Conservation (phyloP, 768 basidiomycete genomes). For the Ramaria sp. region DNA sequence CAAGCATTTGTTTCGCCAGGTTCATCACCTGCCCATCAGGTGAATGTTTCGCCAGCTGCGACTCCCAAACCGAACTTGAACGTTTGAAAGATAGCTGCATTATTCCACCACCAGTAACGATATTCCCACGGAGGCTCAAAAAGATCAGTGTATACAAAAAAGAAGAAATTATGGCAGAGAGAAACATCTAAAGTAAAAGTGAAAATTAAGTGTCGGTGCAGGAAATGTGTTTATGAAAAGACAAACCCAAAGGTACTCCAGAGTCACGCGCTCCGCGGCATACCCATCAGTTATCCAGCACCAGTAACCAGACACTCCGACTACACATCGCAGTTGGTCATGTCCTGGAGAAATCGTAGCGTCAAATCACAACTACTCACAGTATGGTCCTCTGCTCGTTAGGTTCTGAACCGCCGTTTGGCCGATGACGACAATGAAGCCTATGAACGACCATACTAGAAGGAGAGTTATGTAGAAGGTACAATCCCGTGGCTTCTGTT, state of each 20-base stretch:
- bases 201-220: not conserved
- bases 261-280: slow-evolving; percentile 25
- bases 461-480: slow-evolving; percentile 29
- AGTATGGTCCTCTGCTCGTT: slow-evolving; percentile 31
- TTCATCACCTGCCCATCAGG: slow-evolving; percentile 7
- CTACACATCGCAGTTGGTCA: not conserved
- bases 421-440: slow-evolving; percentile 32
- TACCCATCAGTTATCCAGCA: slow-evolving; percentile 46
- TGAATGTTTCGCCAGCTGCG: slow-evolving; percentile 17
- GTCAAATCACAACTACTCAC: not conserved
- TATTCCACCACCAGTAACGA: slow-evolving; percentile 29
- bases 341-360: not conserved
- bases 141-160: slow-evolving; percentile 38
- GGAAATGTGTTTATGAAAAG: not conserved
- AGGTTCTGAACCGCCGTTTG: slow-evolving; percentile 26
- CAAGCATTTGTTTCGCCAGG: slow-evolving; percentile 38
- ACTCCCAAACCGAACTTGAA: slow-evolving; percentile 9
- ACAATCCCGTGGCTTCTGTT: slow-evolving; percentile 24
- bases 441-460: slow-evolving; percentile 33
- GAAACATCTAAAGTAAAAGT: slow-evolving; percentile 37
- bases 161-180: slow-evolving; percentile 32
- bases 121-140: slow-evolving; percentile 37
- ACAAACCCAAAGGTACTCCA: slow-evolving; percentile 43
- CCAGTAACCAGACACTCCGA: slow-evolving; percentile 40
- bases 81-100: slow-evolving; percentile 21